Percentiles rank a stretch among this genome's conserved stretches.
These are phyloP conservation scores for Coemansia sp. DNA, from an alignment of 192 early-diverging fungal species.

Conservation along the genomic window DNA sequence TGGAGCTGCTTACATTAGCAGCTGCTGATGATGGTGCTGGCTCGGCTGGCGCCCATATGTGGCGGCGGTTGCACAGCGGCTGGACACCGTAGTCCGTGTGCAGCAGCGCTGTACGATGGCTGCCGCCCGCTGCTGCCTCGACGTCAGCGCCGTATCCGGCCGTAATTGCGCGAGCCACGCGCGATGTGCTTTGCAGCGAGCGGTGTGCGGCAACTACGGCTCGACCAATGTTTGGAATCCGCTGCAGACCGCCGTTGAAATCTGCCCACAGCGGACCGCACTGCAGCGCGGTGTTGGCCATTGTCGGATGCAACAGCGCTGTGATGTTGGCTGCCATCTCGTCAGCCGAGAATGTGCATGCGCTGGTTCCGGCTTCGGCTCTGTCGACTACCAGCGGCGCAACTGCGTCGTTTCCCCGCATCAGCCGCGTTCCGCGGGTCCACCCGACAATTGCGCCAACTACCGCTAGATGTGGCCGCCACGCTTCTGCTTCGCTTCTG, in stretches of 20 bases:
- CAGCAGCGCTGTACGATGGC: slow-evolving; percentile 8
- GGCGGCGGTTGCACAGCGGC: slow-evolving; percentile 85
- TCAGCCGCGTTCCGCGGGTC: slow-evolving; percentile 95
- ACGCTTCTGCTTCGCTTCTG: slow-evolving; percentile 85
- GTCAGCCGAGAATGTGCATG: slow-evolving; percentile 84
- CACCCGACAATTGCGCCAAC: slow-evolving; percentile 94
- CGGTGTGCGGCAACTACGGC: slow-evolving; percentile 14
- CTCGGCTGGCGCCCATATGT: slow-evolving; percentile 60
- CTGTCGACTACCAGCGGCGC: slow-evolving; percentile 71
- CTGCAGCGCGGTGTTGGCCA: slow-evolving; percentile 65
- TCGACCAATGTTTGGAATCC: slow-evolving; percentile 56
- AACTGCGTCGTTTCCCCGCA: slow-evolving; percentile 88
- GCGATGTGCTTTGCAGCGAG: neutral
- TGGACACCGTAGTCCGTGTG: slow-evolving; percentile 38
- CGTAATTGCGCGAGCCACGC: slow-evolving; percentile 7
- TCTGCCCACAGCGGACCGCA: slow-evolving; percentile 92
- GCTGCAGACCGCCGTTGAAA: slow-evolving; percentile 90
- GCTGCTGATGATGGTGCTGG: no score
- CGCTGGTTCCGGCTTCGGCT: slow-evolving; percentile 56
- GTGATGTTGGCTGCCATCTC: slow-evolving; percentile 96
- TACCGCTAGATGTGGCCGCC: slow-evolving; percentile 81
- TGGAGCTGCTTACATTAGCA: no score
- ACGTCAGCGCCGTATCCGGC: slow-evolving; percentile 22
- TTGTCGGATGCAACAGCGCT: slow-evolving; percentile 79
- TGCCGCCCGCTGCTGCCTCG: neutral